Evolutionary conservation across 495 filamentous ascomycete genomes (phyloP), one percentile per base, ranked within the genome.

Genomic region (Hypoxylon cercidicola): DNA sequence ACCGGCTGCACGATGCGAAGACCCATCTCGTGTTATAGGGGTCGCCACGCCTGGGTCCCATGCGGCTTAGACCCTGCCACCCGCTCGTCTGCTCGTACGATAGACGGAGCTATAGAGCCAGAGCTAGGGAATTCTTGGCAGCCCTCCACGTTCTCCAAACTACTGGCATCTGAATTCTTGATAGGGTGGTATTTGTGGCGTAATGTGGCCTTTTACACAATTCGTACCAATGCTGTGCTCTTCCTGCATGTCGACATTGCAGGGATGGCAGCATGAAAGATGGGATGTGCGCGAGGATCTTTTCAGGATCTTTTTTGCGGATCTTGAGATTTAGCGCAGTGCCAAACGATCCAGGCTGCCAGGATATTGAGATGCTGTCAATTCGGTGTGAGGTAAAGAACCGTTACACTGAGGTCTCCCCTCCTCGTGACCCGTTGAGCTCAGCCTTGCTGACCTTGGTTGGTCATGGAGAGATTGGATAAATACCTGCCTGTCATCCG

Each of bases 211-310:
- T 28, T 28, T 28, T 28, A 28, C 25, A 28, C 25, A 28, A 28
- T 7, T 55, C 49, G 55, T 55, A 60, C 56, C 15, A 56, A 51
- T 20, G 35, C 34, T 57, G n/a, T 23, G 32, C 28, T 2, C 23
- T 39, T 32, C 34, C 18, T 51, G 47, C 40, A 57, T 2, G 40
- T 56, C n/a, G 25, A 55, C 34, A 62, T 21, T 47, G 53, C 65
- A 68, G 59, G 65, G 65, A 60, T 68, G 16, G 45, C 35, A 46
- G 44, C 54, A 63, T 63, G 64, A 67, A 67, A 58, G 23, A 49
- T 34, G 30, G 48, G 45, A 57, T 67, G 50, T n/a, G 50, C 13
- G 40, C 44, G 60, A 62, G 30, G 63, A 66, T 50, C 55, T 16
- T 23, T 59, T 15, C 3, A 47, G 20, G 45, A 47, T 47, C 51